Percentiles rank a stretch among this genome's conserved stretches.
These are phyloP conservation scores for Litchi chinensis DNA, from an alignment of 345 rosid species.

Conservation along the genomic window DNA sequence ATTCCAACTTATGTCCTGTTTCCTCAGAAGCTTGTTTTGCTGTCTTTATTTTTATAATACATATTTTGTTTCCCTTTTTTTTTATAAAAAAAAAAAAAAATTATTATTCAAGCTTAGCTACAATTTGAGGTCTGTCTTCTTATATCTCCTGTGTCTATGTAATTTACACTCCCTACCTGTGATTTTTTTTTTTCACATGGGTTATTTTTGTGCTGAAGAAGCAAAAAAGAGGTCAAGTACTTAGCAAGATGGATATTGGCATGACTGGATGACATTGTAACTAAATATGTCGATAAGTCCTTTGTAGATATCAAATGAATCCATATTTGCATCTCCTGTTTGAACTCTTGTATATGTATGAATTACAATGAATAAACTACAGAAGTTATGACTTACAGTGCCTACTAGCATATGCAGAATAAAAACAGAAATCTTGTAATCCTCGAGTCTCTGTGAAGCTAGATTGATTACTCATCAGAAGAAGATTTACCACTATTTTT, in stretches of 20 bases:
- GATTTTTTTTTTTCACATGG: background rate
- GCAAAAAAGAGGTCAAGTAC: background rate
- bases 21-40: background rate
- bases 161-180: background rate
- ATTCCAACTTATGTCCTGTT: background rate
- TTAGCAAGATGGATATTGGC: background rate
- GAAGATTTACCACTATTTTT: background rate
- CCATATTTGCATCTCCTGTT: no score
- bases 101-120: background rate
- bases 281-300: background rate
- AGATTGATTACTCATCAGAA: background rate
- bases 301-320: conserved; percentile 2
- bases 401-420: background rate
- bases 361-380: no score
- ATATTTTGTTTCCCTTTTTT: background rate
- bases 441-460: background rate
- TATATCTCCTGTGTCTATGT: background rate
- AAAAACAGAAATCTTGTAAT: background rate
- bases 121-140: background rate
- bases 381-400: background rate
- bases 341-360: background rate
- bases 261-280: background rate
- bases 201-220: no score
- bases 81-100: no score
- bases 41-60: background rate